phyloP scores from a whole-genome alignment of 2,329 filamentous ascomycete species.

The Domatiomyces catenatus region DNA sequence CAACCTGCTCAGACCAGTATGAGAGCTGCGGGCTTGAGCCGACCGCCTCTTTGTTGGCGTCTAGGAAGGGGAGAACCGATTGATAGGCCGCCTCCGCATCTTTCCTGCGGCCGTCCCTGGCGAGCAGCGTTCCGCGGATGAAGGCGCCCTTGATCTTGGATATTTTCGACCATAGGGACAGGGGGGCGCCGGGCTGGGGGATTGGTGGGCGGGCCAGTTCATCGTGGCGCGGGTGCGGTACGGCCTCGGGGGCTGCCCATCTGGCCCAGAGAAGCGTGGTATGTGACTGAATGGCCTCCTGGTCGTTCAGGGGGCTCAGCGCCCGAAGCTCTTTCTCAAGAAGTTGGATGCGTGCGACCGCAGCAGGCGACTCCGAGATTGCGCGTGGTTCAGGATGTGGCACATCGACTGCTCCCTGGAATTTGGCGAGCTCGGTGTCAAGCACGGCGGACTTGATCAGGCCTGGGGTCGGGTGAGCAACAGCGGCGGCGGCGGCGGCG shows the following conservation, averaged over 20 bases:
- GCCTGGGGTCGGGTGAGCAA: constrained; percentile 32
- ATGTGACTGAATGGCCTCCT: constrained; percentile 58
- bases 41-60: constrained; percentile 20
- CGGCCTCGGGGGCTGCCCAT: constrained; percentile 16
- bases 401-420: constrained; percentile 20
- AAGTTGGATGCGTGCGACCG: constrained; percentile 21
- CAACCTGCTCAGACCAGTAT: constrained; percentile 63
- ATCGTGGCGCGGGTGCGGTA: constrained; percentile 43
- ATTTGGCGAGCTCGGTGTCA: constrained; percentile 49
- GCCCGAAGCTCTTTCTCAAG: constrained; percentile 10
- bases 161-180: constrained; percentile 60
- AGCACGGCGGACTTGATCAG: constrained; percentile 54
- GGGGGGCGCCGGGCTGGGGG: constrained; percentile 25
- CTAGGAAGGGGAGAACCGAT: constrained; percentile 48
- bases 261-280: constrained; percentile 57
- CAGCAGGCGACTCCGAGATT: background rate
- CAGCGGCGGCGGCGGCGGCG: background rate
- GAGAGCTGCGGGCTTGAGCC: constrained; percentile 49
- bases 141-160: constrained; percentile 67
- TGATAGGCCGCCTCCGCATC: constrained; percentile 48
- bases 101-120: constrained; percentile 6
- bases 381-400: constrained; percentile 17
- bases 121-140: constrained; percentile 47
- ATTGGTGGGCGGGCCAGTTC: constrained; percentile 40
- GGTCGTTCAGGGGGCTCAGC: constrained; percentile 20